Base-by-base conservation (phyloP, 345 rosid genomes). In the Chamaenerion angustifolium region DNA sequence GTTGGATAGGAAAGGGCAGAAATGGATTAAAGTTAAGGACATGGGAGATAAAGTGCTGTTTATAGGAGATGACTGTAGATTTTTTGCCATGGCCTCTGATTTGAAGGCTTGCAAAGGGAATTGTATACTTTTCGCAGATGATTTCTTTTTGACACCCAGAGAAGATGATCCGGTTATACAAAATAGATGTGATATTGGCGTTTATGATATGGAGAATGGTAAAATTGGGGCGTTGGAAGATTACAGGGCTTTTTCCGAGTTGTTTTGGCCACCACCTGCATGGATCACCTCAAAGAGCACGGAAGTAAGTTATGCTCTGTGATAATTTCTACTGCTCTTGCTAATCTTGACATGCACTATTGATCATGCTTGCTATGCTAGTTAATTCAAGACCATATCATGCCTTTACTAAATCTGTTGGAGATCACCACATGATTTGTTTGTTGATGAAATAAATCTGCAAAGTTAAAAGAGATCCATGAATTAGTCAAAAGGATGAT, bases 191-290 rank as follows among this genome's bases (percentile, higher is more conserved):
- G 83, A 69, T 40, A 61, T 81, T 25, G 82, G 89, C 55, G 77
- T 83, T 10, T 92, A 75, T 65, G 85, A 87, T 60, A 51, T 92
- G 60, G 79, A 46, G 54, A 82, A 21, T 37, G 78, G 82, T 48
- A 63, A 55, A 6, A 65, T 76, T 43, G 76, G 82, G 51, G 72
- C 77, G 0, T 63, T 87, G 16, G 58, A 61, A 7, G 67, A 63
- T 47, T 70, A 56, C 18, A 82, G 81, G 46, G 73, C 62, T 45
- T 71, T 68, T 61, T 64, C 75, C 16, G 71, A 80, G 70, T 54
- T 92, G 70, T 84, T 93, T 45, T 88, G 90, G 95, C 96, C 94
- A 17, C 96, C 92, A 52, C 94, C 95, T 12, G 44, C 18, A 0
- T 88, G 95, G 96, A 66, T 81, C 55, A 56, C 66, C 63, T 62